phyloP scores from a whole-genome alignment of 1,284 basidiomycete species.

The Cryptococcus floricola region DNA sequence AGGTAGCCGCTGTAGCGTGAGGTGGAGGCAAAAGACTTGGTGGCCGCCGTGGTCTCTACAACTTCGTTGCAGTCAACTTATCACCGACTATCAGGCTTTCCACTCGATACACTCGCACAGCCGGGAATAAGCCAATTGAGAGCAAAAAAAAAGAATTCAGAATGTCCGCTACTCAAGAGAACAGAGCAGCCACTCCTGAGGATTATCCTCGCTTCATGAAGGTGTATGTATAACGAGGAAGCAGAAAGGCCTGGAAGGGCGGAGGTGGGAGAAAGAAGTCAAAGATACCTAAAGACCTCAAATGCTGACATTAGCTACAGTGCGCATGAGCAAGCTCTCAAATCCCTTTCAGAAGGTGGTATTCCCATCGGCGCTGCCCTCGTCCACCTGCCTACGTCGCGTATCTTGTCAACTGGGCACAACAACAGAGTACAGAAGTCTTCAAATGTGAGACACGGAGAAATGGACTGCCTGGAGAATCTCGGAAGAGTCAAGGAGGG shows the following conservation, averaged over 20 bases:
- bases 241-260: background rate
- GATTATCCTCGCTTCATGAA: constrained; percentile 28
- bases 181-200: constrained; percentile 15
- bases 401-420: constrained; percentile 30
- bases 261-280: no score
- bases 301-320: constrained; percentile 8
- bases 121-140: no score
- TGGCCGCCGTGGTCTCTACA: no score
- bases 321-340: constrained; percentile 30
- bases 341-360: constrained; percentile 29
- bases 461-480: constrained; percentile 37
- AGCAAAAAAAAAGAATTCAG: no score
- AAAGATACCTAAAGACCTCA: background rate
- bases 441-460: constrained; percentile 33
- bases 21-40: no score
- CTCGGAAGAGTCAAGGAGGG: constrained; percentile 29
- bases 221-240: constrained; percentile 12
- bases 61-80: no score
- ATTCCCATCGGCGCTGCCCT: constrained; percentile 38
- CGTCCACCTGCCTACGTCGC: constrained; percentile 33
- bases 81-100: no score
- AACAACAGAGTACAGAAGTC: constrained; percentile 36
- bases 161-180: no score
- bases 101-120: no score
- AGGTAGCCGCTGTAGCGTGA: no score